Evolutionary conservation across 2,329 filamentous ascomycete species (phyloP).

Genomic region (Zymoseptoria ardabiliae): DNA sequence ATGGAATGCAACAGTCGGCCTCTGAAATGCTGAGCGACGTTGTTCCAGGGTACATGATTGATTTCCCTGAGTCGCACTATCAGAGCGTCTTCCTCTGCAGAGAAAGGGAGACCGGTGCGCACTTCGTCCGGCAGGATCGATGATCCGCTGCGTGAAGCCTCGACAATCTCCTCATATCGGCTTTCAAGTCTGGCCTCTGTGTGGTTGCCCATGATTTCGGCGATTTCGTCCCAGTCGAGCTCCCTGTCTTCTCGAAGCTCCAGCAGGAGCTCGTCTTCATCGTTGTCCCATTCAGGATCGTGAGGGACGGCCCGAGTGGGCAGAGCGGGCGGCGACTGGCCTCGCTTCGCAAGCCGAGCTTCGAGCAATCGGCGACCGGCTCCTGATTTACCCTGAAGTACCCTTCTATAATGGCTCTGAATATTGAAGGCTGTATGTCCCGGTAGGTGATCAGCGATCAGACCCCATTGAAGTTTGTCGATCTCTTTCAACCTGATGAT

Average conservation of each 20-base stretch:
- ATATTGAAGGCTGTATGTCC: slow-evolving; percentile 20
- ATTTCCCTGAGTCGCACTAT: slow-evolving; percentile 9
- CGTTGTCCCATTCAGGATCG: slow-evolving; percentile 22
- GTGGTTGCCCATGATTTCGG: slow-evolving; percentile 9
- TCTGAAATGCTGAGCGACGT: slow-evolving; percentile 3
- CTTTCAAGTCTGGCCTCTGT: slow-evolving; percentile 10
- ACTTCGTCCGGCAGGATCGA: neutral
- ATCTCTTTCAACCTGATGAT: slow-evolving; percentile 37
- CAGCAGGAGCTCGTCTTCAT: slow-evolving; percentile 33
- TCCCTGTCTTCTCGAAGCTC: slow-evolving; percentile 24
- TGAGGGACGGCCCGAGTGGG: neutral
- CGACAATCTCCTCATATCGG: slow-evolving; percentile 16
- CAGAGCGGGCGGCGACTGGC: slow-evolving; percentile 1
- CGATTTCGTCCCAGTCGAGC: slow-evolving; percentile 23
- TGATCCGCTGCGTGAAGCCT: neutral
- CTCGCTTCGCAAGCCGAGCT: slow-evolving; percentile 6
- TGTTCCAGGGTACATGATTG: slow-evolving; percentile 5
- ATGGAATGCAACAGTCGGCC: neutral
- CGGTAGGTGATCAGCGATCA: slow-evolving; percentile 29
- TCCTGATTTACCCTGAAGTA: slow-evolving; percentile 1
- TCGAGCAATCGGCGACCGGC: slow-evolving; percentile 5
- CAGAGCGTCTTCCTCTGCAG: slow-evolving; percentile 5
- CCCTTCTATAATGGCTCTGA: slow-evolving; percentile 17
- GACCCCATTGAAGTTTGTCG: slow-evolving; percentile 29
- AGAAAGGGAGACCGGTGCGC: neutral